These are phyloP conservation scores for Isabelozyma rhagii DNA, from an alignment of 805 yeast species.

Conservation along the genomic window DNA sequence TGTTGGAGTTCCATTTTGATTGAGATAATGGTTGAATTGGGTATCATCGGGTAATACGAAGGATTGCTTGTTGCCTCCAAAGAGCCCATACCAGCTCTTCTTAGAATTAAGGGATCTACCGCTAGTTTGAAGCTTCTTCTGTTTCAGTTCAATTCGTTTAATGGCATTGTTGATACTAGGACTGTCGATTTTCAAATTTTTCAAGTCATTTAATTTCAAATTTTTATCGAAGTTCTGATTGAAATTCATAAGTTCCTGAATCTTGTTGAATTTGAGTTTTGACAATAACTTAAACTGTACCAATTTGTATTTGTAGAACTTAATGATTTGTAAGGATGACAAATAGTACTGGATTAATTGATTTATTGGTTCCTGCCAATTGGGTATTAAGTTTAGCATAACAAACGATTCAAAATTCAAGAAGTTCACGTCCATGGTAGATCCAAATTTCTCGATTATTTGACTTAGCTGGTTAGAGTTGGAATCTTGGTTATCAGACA, in stretches of 20 bases:
- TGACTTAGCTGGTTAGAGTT: constrained; percentile 23
- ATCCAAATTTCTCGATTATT: constrained; percentile 50
- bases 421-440: constrained; percentile 49
- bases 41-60: constrained; percentile 7
- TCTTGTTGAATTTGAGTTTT: constrained; percentile 36
- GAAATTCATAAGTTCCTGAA: constrained; percentile 33
- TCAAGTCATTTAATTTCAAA: constrained; percentile 23
- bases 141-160: constrained; percentile 25
- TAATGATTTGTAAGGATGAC: constrained; percentile 42
- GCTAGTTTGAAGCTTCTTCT: constrained; percentile 11
- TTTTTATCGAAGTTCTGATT: constrained; percentile 15
- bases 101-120: constrained; percentile 15
- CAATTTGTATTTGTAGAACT: constrained; percentile 51
- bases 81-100: constrained; percentile 42
- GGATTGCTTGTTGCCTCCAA: constrained; percentile 33
- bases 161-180: constrained; percentile 38
- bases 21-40: not conserved
- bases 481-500: constrained; percentile 1
- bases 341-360: constrained; percentile 44
- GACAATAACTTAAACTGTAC: constrained; percentile 43
- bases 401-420: constrained; percentile 46
- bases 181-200: constrained; percentile 31
- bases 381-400: constrained; percentile 31
- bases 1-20: not conserved
- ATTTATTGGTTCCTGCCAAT: constrained; percentile 51